These are phyloP conservation scores for Penicillium flavigenum DNA, from an alignment of 495 filamentous ascomycete genomes.

Conservation along the genomic window DNA sequence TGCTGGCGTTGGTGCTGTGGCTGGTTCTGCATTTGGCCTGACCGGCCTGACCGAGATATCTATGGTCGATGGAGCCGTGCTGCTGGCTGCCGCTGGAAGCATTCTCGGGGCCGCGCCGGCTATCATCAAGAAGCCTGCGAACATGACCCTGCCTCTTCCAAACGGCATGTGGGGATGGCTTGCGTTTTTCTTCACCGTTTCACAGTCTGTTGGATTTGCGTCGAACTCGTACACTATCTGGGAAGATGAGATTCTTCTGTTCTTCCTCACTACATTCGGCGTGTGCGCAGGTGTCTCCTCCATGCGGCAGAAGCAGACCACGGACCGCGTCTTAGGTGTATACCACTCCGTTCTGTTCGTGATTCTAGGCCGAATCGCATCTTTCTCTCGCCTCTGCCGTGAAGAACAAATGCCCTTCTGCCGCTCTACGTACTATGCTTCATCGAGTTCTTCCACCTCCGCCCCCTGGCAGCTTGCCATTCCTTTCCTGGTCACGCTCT, in stretches of 20 bases:
- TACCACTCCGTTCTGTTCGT: slow-evolving; percentile 86
- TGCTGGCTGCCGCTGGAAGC: slow-evolving; percentile 60
- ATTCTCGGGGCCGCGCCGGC: slow-evolving; percentile 59
- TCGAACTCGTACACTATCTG: slow-evolving; percentile 99
- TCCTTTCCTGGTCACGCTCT: slow-evolving; percentile 68
- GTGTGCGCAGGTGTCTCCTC: slow-evolving; percentile 69
- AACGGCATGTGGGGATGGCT: slow-evolving; percentile 85
- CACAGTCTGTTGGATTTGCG: slow-evolving; percentile 85
- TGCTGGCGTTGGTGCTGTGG: slow-evolving; percentile 39
- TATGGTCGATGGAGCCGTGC: slow-evolving; percentile 32
- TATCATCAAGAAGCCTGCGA: slow-evolving; percentile 50
- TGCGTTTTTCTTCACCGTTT: slow-evolving; percentile 72
- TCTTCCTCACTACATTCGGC: slow-evolving; percentile 88
- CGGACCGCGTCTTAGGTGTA: slow-evolving; percentile 68
- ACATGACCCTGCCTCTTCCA: slow-evolving; percentile 62
- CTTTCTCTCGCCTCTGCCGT: slow-evolving; percentile 88
- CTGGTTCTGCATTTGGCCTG: slow-evolving; percentile 29
- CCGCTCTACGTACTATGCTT: slow-evolving; percentile 92
- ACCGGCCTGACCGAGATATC: slow-evolving; percentile 27
- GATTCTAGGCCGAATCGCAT: slow-evolving; percentile 75
- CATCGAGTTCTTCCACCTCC: slow-evolving; percentile 85
- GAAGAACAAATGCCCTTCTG: slow-evolving; percentile 99
- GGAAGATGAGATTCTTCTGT: slow-evolving; percentile 94
- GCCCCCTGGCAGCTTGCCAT: slow-evolving; percentile 86
- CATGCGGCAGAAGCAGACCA: slow-evolving; percentile 59